phyloP scores from a whole-genome alignment of 192 early-diverging fungal genomes.

The Backusella sp. region DNA sequence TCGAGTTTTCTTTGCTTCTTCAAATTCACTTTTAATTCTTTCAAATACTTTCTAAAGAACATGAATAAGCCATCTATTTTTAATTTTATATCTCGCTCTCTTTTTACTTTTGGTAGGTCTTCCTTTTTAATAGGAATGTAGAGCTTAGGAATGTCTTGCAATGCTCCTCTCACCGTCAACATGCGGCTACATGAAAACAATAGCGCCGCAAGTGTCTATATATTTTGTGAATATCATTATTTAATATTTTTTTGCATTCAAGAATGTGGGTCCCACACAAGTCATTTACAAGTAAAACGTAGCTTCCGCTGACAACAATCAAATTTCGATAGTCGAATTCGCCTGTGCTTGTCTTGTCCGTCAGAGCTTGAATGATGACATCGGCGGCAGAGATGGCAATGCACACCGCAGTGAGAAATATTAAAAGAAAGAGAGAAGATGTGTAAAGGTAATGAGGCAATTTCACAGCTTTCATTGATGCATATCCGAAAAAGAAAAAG shows the following conservation, averaged over 20 bases:
- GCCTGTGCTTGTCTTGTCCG: conserved; percentile 27
- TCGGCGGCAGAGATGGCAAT: conserved; percentile 52
- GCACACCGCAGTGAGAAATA: conserved; percentile 38
- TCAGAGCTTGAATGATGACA: conserved; percentile 52
- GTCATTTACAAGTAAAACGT: conserved; percentile 42
- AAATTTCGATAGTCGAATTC: conserved; percentile 46
- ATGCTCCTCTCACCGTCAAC: conserved; percentile 43
- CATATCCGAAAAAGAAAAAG: neutral
- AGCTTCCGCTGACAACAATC: conserved; percentile 47
- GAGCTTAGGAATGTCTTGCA: conserved; percentile 52
- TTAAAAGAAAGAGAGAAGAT: conserved; percentile 32
- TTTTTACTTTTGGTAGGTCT: conserved; percentile 47
- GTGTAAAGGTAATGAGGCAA: conserved; percentile 23
- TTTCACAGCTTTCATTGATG: conserved; percentile 14
- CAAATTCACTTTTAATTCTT: conserved; percentile 43
- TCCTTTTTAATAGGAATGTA: conserved; percentile 47
- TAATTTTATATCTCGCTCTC: neutral
- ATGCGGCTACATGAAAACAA: conserved; percentile 51
- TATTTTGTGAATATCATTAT: neutral
- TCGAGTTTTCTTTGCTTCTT: conserved; percentile 36
- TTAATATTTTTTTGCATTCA: neutral
- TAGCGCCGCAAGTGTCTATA: conserved; percentile 45
- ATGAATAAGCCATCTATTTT: neutral
- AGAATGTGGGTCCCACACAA: neutral
- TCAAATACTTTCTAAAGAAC: conserved; percentile 41